These are phyloP conservation scores for Metschnikowia sp. DNA, from an alignment of 805 yeast species.

Conservation along the genomic window DNA sequence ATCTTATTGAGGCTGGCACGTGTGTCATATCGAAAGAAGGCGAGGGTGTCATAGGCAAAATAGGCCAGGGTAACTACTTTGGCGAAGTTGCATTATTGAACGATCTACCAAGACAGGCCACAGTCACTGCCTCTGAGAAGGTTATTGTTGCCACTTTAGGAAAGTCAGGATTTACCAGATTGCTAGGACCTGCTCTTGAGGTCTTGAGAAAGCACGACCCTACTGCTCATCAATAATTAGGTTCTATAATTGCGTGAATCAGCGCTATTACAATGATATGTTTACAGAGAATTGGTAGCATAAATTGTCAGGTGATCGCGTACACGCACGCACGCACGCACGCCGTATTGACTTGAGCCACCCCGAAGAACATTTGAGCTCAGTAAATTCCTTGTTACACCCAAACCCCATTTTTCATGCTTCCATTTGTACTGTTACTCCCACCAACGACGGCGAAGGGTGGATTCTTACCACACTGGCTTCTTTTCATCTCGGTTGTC, in stretches of 20 bases:
- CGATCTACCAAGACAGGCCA: constrained; percentile 91
- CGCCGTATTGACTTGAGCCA: too few species aligned
- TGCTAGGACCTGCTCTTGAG: constrained; percentile 92
- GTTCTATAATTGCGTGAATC: background rate
- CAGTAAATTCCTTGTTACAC: background rate
- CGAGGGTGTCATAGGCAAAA: constrained; percentile 56
- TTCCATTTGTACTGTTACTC: constrained; percentile 18
- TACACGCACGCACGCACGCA: too few species aligned
- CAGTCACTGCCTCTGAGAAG: constrained; percentile 70
- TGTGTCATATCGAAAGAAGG: constrained; percentile 69
- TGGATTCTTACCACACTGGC: constrained; percentile 58
- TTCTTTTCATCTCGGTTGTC: constrained; percentile 67
- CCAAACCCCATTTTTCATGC: constrained; percentile 7
- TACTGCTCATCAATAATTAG: constrained; percentile 30
- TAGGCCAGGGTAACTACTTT: constrained; percentile 85
- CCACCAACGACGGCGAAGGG: constrained; percentile 19
- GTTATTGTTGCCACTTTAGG: constrained; percentile 91
- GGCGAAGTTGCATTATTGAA: constrained; percentile 94
- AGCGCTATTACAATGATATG: background rate
- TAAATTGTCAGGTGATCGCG: background rate
- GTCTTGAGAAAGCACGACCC: constrained; percentile 87
- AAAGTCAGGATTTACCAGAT: constrained; percentile 88
- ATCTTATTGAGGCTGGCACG: constrained; percentile 63
- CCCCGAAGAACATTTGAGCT: too few species aligned
- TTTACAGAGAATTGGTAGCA: background rate